These are phyloP conservation scores for Tylopilus sp. DNA, from an alignment of 768 basidiomycete species.

Conservation along the genomic window DNA sequence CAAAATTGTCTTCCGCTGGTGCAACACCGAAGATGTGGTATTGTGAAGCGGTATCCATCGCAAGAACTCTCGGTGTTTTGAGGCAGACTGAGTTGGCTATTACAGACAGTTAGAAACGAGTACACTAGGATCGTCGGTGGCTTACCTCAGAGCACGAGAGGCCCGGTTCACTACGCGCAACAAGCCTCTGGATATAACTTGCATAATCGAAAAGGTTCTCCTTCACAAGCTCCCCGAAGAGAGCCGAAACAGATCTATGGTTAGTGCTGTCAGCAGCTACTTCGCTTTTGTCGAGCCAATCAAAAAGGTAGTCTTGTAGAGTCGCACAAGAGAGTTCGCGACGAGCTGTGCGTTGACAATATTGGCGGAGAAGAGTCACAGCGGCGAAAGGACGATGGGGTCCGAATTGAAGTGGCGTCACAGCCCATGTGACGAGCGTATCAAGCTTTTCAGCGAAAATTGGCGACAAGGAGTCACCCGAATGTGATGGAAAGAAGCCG, in stretches of 20 bases:
- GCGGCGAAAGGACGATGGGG: slow-evolving; percentile 78
- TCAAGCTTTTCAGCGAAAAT: slow-evolving; percentile 68
- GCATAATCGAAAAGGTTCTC: slow-evolving; percentile 71
- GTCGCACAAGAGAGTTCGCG: slow-evolving; percentile 57
- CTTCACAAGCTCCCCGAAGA: slow-evolving; percentile 72
- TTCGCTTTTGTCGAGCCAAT: slow-evolving; percentile 72
- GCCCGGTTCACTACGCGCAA: slow-evolving; percentile 71
- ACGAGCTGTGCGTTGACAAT: slow-evolving; percentile 62
- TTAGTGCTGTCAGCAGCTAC: slow-evolving; percentile 55
- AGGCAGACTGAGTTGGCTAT: slow-evolving; percentile 27
- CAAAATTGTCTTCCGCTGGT: slow-evolving; percentile 66
- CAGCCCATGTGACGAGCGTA: slow-evolving; percentile 74
- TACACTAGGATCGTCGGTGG: not conserved
- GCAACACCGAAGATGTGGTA: slow-evolving; percentile 53
- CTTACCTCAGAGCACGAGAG: slow-evolving; percentile 53
- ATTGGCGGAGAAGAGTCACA: slow-evolving; percentile 60
- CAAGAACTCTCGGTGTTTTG: slow-evolving; percentile 68
- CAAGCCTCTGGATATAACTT: slow-evolving; percentile 73
- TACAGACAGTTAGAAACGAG: not conserved
- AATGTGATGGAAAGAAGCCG: slow-evolving; percentile 52
- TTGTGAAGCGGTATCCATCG: slow-evolving; percentile 69
- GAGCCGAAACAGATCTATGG: slow-evolving; percentile 55
- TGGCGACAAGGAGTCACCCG: slow-evolving; percentile 31
- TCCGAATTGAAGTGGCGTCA: slow-evolving; percentile 78
- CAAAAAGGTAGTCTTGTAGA: slow-evolving; percentile 74